Evolutionary conservation across 106 monocot species (phyloP), one percentile per base, ranked within the genome.

Genomic region (Dendrobium nobile): DNA sequence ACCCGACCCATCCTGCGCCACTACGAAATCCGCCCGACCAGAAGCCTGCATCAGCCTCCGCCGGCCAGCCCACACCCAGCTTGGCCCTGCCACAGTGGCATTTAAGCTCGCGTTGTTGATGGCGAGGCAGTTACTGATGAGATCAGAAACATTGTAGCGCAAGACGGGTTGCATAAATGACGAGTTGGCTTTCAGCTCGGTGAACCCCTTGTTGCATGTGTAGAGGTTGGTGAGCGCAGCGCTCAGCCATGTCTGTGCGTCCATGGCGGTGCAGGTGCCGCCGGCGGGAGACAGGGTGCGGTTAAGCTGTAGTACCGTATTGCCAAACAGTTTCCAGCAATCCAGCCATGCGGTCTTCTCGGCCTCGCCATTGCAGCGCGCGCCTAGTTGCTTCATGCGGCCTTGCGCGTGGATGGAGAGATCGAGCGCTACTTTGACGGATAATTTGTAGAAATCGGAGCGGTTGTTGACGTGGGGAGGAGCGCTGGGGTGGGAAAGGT

Each of bases 101-200:
- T 22, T 78, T 22, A 37, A 26, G 43, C 85, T 54, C 7, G 75
- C 40, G 42, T 47, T 64, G 83, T 94, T 94, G 80, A 94, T 77
- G 78, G 92, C 88, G 15, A 94, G 86, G 80, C 85, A 90, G 84
- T 95, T 92, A 81, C 92, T 95, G 79, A 95, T 84, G 79, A 95
- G 84, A 4, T 87, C 86, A 47, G 95, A 86, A 31, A 91, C 65
- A 76, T 91, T 92, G 84, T 92, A 88, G 26, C 61, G 67, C 15
- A 43, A 17, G 31, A 92, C 48, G 4, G 88, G 89, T 44, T 47
- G 7, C 37, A 88, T 77, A 79, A 87, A 4, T 19, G 20, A 77
- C 2, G 67, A n/a, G 11, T 87, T 54, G 18, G 85, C 84, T 33
- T 67, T 82, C 55, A 88, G 42, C 40, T 88, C 85, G 54, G 78